Conservation (phyloP, 2,329 filamentous ascomycete species). For the Fusarium circinatum region DNA sequence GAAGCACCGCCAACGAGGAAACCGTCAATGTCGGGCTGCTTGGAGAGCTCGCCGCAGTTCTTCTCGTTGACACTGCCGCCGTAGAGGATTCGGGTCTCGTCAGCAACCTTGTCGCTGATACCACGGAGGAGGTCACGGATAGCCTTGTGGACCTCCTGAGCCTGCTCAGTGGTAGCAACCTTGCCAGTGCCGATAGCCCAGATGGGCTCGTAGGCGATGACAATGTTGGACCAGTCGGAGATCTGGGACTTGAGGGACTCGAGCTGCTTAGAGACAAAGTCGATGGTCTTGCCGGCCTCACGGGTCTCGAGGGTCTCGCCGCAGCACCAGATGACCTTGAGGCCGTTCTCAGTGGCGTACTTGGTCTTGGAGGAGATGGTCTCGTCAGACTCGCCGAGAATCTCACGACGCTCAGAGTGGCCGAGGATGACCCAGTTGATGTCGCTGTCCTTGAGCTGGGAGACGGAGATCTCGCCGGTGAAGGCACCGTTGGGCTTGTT, state of each 20-base stretch:
- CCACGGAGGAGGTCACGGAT: constrained; percentile 90
- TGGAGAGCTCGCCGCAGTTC: constrained; percentile 94
- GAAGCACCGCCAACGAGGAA: constrained; percentile 97
- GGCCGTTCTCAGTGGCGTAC: constrained; percentile 84
- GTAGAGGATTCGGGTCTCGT: constrained; percentile 93
- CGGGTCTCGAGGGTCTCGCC: constrained; percentile 95
- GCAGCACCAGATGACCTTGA: constrained; percentile 96
- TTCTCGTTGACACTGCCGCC: constrained; percentile 97
- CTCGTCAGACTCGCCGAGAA: constrained; percentile 86
- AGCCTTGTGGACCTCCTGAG: constrained; percentile 91
- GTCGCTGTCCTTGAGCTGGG: constrained; percentile 88
- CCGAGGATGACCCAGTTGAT: constrained; percentile 93
- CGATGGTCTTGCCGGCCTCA: constrained; percentile 85
- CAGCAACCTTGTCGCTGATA: constrained; percentile 78
- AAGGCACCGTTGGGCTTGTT: constrained; percentile 97
- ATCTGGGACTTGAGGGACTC: constrained; percentile 80
- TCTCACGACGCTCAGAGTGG: constrained; percentile 93
- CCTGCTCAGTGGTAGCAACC: constrained; percentile 88
- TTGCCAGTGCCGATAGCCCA: constrained; percentile 96
- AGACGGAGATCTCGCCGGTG: constrained; percentile 94
- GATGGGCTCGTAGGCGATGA: constrained; percentile 98
- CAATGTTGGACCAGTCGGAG: constrained; percentile 91
- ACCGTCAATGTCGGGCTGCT: constrained; percentile 95
- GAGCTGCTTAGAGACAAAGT: constrained; percentile 87
- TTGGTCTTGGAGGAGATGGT: constrained; percentile 95